Base-by-base conservation (phyloP, 768 basidiomycete genomes). In the Lepiota venenata region DNA sequence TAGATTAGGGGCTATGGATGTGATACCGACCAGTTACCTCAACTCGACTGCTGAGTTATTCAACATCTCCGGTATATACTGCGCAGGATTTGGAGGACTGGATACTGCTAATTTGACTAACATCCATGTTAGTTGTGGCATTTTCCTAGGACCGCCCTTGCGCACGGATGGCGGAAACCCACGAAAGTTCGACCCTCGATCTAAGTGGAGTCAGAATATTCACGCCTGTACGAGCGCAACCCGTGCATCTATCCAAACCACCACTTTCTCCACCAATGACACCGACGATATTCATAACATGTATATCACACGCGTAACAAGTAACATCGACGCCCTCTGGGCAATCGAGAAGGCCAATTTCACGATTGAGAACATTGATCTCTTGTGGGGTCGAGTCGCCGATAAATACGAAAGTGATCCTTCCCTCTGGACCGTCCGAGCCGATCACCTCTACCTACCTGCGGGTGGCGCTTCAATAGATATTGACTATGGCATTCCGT, bases 101-200 rank as follows among this genome's bases (percentile, higher is more conserved):
- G 63, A 64, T 35, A 49, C 16, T 2, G 61, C 62, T 3, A 61
- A 63, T 35, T 57, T 60, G n/a, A 39, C 56, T 4, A 63, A 58
- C 35, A 56, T 60, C 32, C 57, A 56, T 15, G 62, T 64, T 1
- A 38, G 48, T 15, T 64, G 61, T 44, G 52, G 51, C 7, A 27
- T 59, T 46, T 55, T 63, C 32, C 21, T 61, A 2, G 63, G 50
- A 0, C 61, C 63, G 2, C 57, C 62, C 9, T 50, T 52, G 45
- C 58, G 63, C 4, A 54, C 60, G 2, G 63, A 64, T n/a, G 63
- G 62, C 40, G 63, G 63, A 3, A 60, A 64, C 40, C 45, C 52
- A 1, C 29, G 32, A 9, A 3, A 51, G 6, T 51, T 53, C 5
- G 53, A 18, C 5, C 42, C 40, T 7, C 56, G 58, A 11, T 64